phyloP scores from a whole-genome alignment of 163 green algal genomes.

The Scenedesmus sp. region DNA sequence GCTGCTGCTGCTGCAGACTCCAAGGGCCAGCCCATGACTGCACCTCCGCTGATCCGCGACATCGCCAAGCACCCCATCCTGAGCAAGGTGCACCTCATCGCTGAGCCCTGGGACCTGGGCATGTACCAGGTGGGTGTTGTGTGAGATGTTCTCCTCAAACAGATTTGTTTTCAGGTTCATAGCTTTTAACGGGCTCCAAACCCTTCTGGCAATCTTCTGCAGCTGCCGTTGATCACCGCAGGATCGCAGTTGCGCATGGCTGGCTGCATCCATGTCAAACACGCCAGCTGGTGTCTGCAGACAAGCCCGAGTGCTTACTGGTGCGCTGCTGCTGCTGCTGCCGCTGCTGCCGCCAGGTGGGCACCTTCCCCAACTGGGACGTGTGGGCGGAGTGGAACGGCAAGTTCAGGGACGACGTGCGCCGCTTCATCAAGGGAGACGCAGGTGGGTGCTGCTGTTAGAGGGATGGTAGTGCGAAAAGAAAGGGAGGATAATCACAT shows the following conservation, averaged over 20 bases:
- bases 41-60: constrained; percentile 90
- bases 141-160: too few relatives aligned
- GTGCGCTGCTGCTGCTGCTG: background rate
- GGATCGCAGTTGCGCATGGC: background rate
- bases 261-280: background rate
- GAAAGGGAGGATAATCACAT: background rate
- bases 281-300: background rate
- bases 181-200: too few relatives aligned
- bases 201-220: too few relatives aligned
- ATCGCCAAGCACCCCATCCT: constrained; percentile 94
- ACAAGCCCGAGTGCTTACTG: background rate
- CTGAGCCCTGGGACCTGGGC: constrained; percentile 94
- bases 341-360: constrained; percentile 74
- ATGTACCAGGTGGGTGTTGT: constrained; percentile 77
- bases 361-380: constrained; percentile 96
- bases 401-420: constrained; percentile 92
- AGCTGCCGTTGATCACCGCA: too few relatives aligned
- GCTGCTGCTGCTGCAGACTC: constrained; percentile 60
- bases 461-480: background rate
- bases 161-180: too few relatives aligned
- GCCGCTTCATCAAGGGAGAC: constrained; percentile 89
- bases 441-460: constrained; percentile 44
- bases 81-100: constrained; percentile 90
- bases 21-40: constrained; percentile 78
- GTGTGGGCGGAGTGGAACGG: constrained; percentile 98